Conservation (phyloP, 345 rosid species). For the Syzygium aqueum region DNA sequence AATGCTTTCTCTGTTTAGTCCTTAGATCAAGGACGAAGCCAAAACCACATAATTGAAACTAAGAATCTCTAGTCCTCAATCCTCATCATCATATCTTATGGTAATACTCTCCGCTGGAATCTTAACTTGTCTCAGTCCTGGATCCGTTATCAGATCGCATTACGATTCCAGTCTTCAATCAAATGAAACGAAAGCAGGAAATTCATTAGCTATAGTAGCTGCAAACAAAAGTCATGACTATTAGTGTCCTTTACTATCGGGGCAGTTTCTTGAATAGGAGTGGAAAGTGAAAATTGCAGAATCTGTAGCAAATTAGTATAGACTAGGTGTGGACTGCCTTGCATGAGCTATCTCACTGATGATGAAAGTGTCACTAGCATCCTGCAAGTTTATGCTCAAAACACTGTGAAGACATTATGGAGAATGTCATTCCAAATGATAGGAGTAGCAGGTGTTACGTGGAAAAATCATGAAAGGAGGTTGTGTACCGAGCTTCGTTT, state of each 20-base stretch:
- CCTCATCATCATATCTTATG: background rate
- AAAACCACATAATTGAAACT: background rate
- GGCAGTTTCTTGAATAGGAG: background rate
- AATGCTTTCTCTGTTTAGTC: background rate
- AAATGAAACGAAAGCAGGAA: background rate
- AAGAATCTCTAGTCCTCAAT: background rate
- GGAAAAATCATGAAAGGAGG: background rate
- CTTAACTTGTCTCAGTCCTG: background rate
- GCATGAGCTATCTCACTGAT: background rate
- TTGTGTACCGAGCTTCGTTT: background rate
- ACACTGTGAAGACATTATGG: background rate
- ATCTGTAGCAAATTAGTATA: background rate
- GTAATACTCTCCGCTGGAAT: background rate
- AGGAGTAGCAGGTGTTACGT: background rate
- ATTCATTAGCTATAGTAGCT: background rate
- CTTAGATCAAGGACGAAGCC: background rate
- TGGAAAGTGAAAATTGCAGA: background rate
- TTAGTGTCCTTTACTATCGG: background rate
- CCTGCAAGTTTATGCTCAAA: background rate
- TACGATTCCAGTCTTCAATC: background rate
- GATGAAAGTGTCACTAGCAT: background rate
- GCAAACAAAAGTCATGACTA: background rate
- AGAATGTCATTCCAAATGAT: background rate
- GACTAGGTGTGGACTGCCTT: background rate
- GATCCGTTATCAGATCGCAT: background rate